These are phyloP conservation scores for Acanthamoeba divionensis DNA, from an alignment of 208 protist species.

Conservation along the genomic window DNA sequence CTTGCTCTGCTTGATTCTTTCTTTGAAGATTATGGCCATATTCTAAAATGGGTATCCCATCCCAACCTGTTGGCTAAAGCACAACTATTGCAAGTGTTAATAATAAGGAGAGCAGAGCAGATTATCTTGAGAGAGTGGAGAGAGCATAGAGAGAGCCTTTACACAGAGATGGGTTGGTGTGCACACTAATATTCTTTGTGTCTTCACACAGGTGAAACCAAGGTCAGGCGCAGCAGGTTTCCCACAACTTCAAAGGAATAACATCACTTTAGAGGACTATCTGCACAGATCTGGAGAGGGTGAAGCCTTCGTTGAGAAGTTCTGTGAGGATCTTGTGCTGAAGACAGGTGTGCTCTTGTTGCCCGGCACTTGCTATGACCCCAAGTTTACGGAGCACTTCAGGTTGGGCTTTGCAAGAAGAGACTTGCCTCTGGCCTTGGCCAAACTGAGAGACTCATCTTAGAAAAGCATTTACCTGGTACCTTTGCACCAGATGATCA, in stretches of 20 bases:
- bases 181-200: not conserved
- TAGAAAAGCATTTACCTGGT: no score
- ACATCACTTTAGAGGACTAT: not conserved
- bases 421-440: not conserved
- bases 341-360: conserved; percentile 8
- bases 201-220: not conserved
- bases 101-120: no score
- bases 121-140: no score
- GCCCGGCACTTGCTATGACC: not conserved
- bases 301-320: not conserved
- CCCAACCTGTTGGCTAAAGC: no score
- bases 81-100: no score
- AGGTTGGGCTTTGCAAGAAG: not conserved
- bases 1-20: not conserved
- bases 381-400: not conserved
- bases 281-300: not conserved
- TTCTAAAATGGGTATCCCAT: not conserved
- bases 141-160: no score
- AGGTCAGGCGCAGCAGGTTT: not conserved
- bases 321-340: not conserved
- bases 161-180: no score
- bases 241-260: not conserved
- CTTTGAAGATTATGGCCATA: not conserved
- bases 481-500: no score
- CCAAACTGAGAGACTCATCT: no score